Base-by-base conservation (phyloP, 352 stramenopile species). In the Thalassiosira hispida region DNA sequence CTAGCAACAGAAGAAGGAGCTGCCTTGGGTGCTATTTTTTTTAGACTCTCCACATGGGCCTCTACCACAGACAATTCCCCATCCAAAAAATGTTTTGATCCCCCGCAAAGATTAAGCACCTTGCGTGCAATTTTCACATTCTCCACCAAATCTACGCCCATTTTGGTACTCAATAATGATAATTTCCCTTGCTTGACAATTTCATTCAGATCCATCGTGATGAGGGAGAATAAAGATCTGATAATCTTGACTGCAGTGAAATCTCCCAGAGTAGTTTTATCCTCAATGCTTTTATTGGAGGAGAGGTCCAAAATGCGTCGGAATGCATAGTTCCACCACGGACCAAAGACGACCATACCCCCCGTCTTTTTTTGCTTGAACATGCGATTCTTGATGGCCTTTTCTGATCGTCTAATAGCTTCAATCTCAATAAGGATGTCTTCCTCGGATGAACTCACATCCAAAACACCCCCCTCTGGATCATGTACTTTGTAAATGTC, bases 321-420 rank as follows among this genome's bases (percentile, higher is more conserved):
- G 8, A 84, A 25, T 3, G 63, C 46, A 56, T 84, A 80, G 49
- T 80, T 84, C 56, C 64, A 84, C 77, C 77, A 84, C 20, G 69
- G 63, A 4, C 77, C 77, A 56, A 84, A 84, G 3, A 84, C 59
- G 5, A 80, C 68, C 52, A 59, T 55, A 12, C 53, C 77, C 42
- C 69, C 77, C n/a, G 53, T 79, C 25, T 79, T 49, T 14, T 72
- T 79, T 38, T 59, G 57, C 53, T 75, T 77, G 53, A 85, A 82
- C 65, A 85, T 69, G 29, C 35, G 59, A 29, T 55, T 67, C 52
- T 82, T 82, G 0, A 66, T 40, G 12, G 38, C 40, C 42, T 78
- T 77, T 11, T 40, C 29, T 12, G 72, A 82, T 47, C 64, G 40
- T 56, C 60, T 31, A 14, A 82, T 14, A 8, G 47, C 46, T 51